Percentiles rank a stretch among this genome's conserved stretches.
These are phyloP conservation scores for Barnettozyma sp. DNA, from an alignment of 805 yeast species.

Conservation along the genomic window DNA sequence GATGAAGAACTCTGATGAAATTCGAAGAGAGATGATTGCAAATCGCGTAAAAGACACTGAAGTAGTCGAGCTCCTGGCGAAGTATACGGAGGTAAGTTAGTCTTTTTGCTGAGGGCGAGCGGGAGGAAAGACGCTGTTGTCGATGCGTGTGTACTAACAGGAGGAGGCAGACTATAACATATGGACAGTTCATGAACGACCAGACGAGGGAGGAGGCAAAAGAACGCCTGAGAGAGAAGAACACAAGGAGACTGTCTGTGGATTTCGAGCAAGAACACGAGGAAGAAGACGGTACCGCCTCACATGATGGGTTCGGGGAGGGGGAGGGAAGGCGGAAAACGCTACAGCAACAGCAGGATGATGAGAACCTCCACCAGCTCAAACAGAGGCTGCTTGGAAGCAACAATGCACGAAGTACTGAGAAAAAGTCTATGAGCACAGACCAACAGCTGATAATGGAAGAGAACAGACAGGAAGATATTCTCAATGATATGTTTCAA, in stretches of 20 bases:
- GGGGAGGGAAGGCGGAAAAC: too few species aligned
- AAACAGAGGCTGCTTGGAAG: constrained; percentile 27
- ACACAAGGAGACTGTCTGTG: constrained; percentile 18
- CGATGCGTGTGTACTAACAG: background rate
- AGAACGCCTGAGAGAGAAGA: constrained; percentile 5
- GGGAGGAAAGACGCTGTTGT: too few species aligned
- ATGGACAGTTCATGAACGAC: constrained; percentile 9
- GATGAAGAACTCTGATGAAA: constrained; percentile 3
- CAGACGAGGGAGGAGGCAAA: constrained; percentile 8
- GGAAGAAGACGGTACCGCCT: constrained; percentile 5
- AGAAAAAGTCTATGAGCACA: constrained; percentile 13
- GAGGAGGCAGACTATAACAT: constrained; percentile 4
- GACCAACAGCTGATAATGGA: constrained; percentile 32
- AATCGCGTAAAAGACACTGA: background rate
- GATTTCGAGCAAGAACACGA: constrained; percentile 16
- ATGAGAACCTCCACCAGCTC: constrained; percentile 27
- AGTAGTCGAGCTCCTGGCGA: background rate
- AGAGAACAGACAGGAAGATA: constrained; percentile 31
- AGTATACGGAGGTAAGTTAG: constrained; percentile 11
- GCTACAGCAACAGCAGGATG: constrained; percentile 14
- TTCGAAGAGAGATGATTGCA: constrained; percentile 3
- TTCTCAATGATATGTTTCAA: constrained; percentile 33
- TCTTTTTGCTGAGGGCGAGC: too few species aligned
- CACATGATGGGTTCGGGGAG: too few species aligned
- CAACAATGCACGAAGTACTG: constrained; percentile 11